These are phyloP conservation scores for Chlorella sp. DNA, from an alignment of 139 green algal species.

Conservation along the genomic window DNA sequence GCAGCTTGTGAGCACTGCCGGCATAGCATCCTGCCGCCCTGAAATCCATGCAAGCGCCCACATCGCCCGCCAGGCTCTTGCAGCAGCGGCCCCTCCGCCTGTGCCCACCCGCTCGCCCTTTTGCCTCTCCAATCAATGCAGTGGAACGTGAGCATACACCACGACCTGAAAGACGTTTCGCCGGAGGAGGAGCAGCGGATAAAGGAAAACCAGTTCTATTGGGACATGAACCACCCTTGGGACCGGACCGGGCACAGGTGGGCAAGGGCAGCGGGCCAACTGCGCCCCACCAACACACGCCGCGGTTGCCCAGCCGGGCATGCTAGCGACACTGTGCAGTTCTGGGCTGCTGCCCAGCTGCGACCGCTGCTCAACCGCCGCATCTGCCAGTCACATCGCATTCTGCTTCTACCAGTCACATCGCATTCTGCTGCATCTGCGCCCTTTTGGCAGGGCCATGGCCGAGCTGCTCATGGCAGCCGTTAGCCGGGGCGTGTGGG, in stretches of 20 bases:
- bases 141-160: conserved; percentile 7
- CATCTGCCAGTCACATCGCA: too few relatives aligned
- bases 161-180: background rate
- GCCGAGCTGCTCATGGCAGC: conserved; percentile 22
- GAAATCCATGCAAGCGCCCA: too few relatives aligned
- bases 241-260: conserved; percentile 29
- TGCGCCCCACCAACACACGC: too few relatives aligned
- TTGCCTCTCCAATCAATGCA: background rate
- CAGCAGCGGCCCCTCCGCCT: too few relatives aligned
- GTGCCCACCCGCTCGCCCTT: background rate
- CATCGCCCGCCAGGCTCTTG: too few relatives aligned
- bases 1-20: too few relatives aligned
- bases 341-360: too few relatives aligned
- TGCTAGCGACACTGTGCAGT: too few relatives aligned
- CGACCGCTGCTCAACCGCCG: background rate
- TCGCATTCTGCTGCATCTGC: background rate
- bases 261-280: background rate
- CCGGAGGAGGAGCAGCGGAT: background rate
- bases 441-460: conserved; percentile 2
- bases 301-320: too few relatives aligned
- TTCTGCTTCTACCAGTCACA: too few relatives aligned
- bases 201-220: conserved; percentile 21
- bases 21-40: too few relatives aligned
- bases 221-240: conserved; percentile 27
- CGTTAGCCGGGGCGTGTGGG: background rate